phyloP scores from a whole-genome alignment of 2,329 filamentous ascomycete genomes.

The Rasamsonia emersonii region DNA sequence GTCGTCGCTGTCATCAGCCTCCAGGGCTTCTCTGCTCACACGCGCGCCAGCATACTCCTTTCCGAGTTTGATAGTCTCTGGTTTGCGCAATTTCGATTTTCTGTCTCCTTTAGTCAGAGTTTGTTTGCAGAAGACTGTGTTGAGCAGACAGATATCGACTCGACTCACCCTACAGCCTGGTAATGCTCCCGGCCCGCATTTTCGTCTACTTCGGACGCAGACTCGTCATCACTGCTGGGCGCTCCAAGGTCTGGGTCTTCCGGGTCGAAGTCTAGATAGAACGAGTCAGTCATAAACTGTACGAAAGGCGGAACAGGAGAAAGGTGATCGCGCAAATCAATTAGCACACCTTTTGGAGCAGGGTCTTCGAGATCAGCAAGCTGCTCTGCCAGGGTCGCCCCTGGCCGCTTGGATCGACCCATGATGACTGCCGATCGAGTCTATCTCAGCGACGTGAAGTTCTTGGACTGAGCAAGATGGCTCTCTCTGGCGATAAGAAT shows the following conservation, averaged over 20 bases:
- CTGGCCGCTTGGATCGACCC: slow-evolving; percentile 41
- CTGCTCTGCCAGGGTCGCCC: slow-evolving; percentile 49
- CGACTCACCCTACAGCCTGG: slow-evolving; percentile 57
- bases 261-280: slow-evolving; percentile 65
- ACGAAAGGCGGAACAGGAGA: neutral
- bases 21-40: slow-evolving; percentile 61
- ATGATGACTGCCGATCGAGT: too few relatives aligned
- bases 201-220: slow-evolving; percentile 37
- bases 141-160: slow-evolving; percentile 3
- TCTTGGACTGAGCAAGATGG: neutral
- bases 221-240: slow-evolving; percentile 46
- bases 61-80: slow-evolving; percentile 60
- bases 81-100: slow-evolving; percentile 75
- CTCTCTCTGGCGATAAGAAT: neutral
- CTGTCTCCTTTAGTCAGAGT: slow-evolving; percentile 55
- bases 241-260: slow-evolving; percentile 56
- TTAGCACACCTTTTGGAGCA: slow-evolving; percentile 49
- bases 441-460: too few relatives aligned
- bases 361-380: slow-evolving; percentile 56
- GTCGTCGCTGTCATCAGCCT: slow-evolving; percentile 45
- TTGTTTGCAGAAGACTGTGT: neutral
- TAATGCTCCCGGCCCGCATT: slow-evolving; percentile 77
- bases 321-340: neutral
- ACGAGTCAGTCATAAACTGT: slow-evolving; percentile 6
- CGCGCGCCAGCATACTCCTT: slow-evolving; percentile 71